phyloP scores from a whole-genome alignment of 768 basidiomycete species.

The Podaxis pistillaris region DNA sequence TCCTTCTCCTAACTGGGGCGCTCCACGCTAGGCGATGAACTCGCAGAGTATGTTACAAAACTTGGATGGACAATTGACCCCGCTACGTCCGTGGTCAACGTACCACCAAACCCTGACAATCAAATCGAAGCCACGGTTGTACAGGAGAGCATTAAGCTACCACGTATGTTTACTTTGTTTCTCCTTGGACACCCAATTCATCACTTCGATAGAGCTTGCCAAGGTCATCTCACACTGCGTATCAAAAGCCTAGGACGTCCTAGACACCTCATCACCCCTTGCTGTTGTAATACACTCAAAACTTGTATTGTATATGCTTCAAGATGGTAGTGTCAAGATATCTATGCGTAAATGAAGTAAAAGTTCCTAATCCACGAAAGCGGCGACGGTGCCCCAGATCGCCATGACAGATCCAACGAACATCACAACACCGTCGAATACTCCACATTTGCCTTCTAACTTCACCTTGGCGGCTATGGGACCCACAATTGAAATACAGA shows the following conservation, averaged over 20 bases:
- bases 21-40: slow-evolving; percentile 43
- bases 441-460: slow-evolving; percentile 45
- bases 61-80: slow-evolving; percentile 67
- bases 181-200: background rate
- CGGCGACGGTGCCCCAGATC: slow-evolving; percentile 71
- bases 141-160: slow-evolving; percentile 78
- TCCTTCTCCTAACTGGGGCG: background rate
- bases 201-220: slow-evolving; percentile 53
- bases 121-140: slow-evolving; percentile 84
- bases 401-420: slow-evolving; percentile 61
- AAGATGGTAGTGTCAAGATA: background rate
- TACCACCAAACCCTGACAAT: slow-evolving; percentile 86
- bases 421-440: slow-evolving; percentile 57
- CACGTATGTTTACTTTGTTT: slow-evolving; percentile 51
- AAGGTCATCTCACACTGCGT: slow-evolving; percentile 76
- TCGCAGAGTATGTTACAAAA: slow-evolving; percentile 58
- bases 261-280: background rate
- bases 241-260: slow-evolving; percentile 38
- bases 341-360: slow-evolving; percentile 16
- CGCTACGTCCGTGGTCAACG: slow-evolving; percentile 51
- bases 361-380: slow-evolving; percentile 39
- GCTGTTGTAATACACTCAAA: background rate
- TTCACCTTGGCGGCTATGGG: slow-evolving; percentile 73
- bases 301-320: background rate
- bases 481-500: slow-evolving; percentile 71